Evolutionary conservation across 2,329 filamentous ascomycete species (phyloP).

Genomic region (Thyridium curvatum): DNA sequence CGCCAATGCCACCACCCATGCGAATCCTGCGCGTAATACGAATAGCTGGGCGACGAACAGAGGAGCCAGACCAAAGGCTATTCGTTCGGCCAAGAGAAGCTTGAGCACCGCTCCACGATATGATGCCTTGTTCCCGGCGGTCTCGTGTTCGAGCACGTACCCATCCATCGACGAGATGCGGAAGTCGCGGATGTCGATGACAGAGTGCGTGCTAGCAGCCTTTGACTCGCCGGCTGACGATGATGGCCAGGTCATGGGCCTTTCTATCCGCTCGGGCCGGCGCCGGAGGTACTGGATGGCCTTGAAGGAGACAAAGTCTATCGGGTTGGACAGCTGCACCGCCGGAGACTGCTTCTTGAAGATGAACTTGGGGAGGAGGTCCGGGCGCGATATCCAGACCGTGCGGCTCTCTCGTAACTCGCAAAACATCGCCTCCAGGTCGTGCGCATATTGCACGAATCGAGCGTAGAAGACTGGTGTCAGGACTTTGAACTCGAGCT

Average conservation of each 20-base stretch:
- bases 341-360: slow-evolving; percentile 29
- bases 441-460: slow-evolving; percentile 56
- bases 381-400: slow-evolving; percentile 47
- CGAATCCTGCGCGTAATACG: slow-evolving; percentile 21
- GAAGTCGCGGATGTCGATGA: slow-evolving; percentile 37
- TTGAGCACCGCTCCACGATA: slow-evolving; percentile 33
- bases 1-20: slow-evolving; percentile 18
- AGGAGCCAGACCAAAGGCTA: slow-evolving; percentile 27
- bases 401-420: slow-evolving; percentile 55
- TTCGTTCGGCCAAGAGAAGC: slow-evolving; percentile 36
- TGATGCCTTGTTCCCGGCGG: slow-evolving; percentile 14
- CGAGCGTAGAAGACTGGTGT: slow-evolving; percentile 63
- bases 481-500: slow-evolving; percentile 51
- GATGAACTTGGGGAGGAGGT: slow-evolving; percentile 40
- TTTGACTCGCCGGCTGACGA: slow-evolving; percentile 21
- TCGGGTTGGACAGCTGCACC: slow-evolving; percentile 22
- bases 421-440: slow-evolving; percentile 54
- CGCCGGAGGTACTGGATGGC: slow-evolving; percentile 36
- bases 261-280: slow-evolving; percentile 31
- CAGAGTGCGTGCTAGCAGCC: slow-evolving; percentile 4
- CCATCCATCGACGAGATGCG: slow-evolving; percentile 46
- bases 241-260: slow-evolving; percentile 25
- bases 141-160: slow-evolving; percentile 31
- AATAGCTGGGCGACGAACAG: slow-evolving; percentile 25
- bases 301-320: slow-evolving; percentile 34